Conservation (phyloP, 192 early-diverging fungal species). For the Coemansia sp. region DNA sequence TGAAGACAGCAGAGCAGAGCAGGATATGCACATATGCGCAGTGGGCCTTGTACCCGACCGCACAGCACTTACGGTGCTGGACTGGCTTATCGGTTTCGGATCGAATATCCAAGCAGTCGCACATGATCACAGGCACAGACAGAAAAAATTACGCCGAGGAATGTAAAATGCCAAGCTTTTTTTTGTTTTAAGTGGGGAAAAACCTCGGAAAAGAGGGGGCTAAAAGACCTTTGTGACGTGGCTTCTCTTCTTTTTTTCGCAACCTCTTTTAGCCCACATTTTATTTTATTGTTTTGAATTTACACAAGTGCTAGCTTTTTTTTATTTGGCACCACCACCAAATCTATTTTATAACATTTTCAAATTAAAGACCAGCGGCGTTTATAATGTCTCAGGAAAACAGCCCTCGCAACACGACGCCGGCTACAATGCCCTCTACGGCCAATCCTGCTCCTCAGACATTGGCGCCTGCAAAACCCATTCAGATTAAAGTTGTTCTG, state of each 20-base stretch:
- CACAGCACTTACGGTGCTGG: too few species aligned
- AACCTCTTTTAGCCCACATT: neutral
- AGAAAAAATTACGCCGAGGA: too few species aligned
- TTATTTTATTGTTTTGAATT: conserved; percentile 11
- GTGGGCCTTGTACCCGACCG: too few species aligned
- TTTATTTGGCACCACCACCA: conserved; percentile 10
- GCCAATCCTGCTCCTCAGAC: conserved; percentile 20
- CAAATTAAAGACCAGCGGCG: too few species aligned
- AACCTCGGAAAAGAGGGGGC: neutral
- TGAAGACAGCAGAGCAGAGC: too few species aligned
- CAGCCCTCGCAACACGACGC: conserved; percentile 28
- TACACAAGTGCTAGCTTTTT: neutral
- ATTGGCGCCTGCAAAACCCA: conserved; percentile 66
- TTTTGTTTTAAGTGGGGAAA: too few species aligned
- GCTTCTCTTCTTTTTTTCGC: conserved; percentile 1
- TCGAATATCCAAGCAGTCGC: too few species aligned
- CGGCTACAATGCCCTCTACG: conserved; percentile 10
- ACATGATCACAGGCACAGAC: too few species aligned
- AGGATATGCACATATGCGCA: too few species aligned
- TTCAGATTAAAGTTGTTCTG: conserved; percentile 96
- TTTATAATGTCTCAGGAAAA: conserved; percentile 39
- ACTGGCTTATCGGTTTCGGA: too few species aligned
- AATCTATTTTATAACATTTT: neutral
- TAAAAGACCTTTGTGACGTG: neutral
- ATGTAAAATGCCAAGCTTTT: too few species aligned